These are phyloP conservation scores for Heliamphora exappendiculata DNA, from an alignment of 148 eudicot species.

Conservation along the genomic window DNA sequence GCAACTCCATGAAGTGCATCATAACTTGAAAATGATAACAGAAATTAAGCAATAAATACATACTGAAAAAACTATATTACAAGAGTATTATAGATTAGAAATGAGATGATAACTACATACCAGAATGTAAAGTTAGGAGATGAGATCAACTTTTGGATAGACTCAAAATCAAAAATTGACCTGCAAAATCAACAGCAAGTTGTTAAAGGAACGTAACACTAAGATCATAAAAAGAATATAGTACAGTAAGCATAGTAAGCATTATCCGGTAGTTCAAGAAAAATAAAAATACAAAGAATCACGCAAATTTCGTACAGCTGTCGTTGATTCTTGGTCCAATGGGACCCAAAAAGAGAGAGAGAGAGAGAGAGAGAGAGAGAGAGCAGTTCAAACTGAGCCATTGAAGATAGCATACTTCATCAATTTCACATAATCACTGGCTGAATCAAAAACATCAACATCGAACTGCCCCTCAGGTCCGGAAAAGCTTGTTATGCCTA, in stretches of 20 bases:
- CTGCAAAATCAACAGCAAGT: constrained; percentile 28
- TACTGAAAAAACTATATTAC: neutral
- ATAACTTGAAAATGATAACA: constrained; percentile 38
- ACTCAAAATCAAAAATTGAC: constrained; percentile 76
- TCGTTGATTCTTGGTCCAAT: neutral
- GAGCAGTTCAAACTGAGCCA: neutral
- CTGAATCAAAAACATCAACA: constrained; percentile 92
- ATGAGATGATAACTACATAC: constrained; percentile 29
- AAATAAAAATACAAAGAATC: neutral
- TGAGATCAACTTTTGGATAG: constrained; percentile 74
- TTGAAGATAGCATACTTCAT: constrained; percentile 67
- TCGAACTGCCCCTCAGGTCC: constrained; percentile 92
- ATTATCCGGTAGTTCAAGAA: neutral
- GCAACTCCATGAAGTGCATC: constrained; percentile 97
- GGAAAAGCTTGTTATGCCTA: constrained; percentile 57
- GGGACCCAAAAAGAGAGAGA: neutral
- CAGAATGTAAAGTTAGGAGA: constrained; percentile 86
- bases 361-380: too few relatives aligned
- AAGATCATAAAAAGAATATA: neutral
- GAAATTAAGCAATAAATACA: constrained; percentile 7
- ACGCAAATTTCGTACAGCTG: neutral
- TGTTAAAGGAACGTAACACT: neutral
- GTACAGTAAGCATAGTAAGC: neutral
- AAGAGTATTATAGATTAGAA: neutral
- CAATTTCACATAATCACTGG: constrained; percentile 77